These are phyloP conservation scores for Citrus inodora DNA, from an alignment of 345 rosid genomes.

Conservation along the genomic window DNA sequence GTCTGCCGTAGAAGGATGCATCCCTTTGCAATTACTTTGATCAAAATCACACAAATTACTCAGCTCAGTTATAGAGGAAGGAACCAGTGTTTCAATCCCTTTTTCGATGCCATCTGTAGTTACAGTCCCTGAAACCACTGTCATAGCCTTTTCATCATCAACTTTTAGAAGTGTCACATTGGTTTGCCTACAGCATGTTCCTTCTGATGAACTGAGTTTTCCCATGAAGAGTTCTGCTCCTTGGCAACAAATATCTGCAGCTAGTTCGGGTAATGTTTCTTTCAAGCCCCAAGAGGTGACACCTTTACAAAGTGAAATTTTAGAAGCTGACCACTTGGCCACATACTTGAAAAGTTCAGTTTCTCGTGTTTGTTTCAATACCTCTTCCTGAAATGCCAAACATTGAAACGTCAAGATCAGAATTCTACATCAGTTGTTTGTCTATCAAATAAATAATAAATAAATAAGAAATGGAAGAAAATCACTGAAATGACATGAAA, in stretches of 20 bases:
- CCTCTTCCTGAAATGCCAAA: slow-evolving; percentile 22
- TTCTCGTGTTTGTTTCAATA: slow-evolving; percentile 17
- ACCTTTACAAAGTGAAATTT: slow-evolving; percentile 11
- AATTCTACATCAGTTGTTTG: not conserved
- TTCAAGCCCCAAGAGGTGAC: not conserved
- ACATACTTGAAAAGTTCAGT: slow-evolving; percentile 27
- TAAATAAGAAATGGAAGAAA: not conserved
- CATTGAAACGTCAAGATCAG: not conserved
- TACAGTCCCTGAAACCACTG: slow-evolving; percentile 25
- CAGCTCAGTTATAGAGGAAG: slow-evolving; percentile 13
- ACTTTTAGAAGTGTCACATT: slow-evolving; percentile 4
- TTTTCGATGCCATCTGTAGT: slow-evolving; percentile 8
- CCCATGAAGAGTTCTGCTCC: slow-evolving; percentile 28
- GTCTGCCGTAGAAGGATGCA: slow-evolving; percentile 26
- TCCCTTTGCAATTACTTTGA: slow-evolving; percentile 9
- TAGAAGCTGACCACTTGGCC: slow-evolving; percentile 13
- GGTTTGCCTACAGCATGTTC: slow-evolving; percentile 16
- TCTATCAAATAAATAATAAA: not conserved
- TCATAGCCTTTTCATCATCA: slow-evolving; percentile 7
- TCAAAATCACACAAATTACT: slow-evolving; percentile 9
- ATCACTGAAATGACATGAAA: not conserved
- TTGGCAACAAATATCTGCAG: slow-evolving; percentile 31
- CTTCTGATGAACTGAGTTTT: slow-evolving; percentile 2
- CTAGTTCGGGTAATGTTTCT: slow-evolving; percentile 20
- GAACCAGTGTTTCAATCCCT: slow-evolving; percentile 21